Evolutionary conservation across 73 alveolate species (phyloP).

Genomic region (Urostyla sp.): DNA sequence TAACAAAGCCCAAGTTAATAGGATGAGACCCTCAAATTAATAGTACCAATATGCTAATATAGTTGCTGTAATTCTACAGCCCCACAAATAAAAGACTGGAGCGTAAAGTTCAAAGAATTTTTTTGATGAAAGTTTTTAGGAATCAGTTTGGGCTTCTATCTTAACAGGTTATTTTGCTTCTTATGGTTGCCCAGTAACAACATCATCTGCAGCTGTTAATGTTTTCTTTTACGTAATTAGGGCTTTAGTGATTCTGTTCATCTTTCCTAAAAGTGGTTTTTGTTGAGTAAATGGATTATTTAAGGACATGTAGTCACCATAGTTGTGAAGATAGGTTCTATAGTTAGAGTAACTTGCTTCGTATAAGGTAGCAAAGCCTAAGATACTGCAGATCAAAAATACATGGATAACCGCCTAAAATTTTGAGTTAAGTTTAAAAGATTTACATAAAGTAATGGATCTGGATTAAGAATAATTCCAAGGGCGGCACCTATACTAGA

Average conservation of each 20-base stretch:
- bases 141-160: neutral
- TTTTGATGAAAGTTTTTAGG: conserved; percentile 4
- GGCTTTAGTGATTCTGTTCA: too few relatives aligned
- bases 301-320: too few relatives aligned
- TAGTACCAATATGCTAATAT: conserved; percentile 28
- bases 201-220: neutral
- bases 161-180: neutral
- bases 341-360: neutral
- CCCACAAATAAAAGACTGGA: conserved; percentile 25
- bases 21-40: conserved; percentile 3
- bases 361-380: conserved; percentile 27
- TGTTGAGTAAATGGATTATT: too few relatives aligned
- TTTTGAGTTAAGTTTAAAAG: neutral
- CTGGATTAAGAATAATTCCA: conserved; percentile 9
- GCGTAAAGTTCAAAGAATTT: neutral
- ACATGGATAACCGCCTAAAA: conserved; percentile 30
- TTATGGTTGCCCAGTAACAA: neutral
- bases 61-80: conserved; percentile 1
- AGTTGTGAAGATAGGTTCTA: too few relatives aligned
- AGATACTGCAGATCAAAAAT: conserved; percentile 1
- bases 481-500: too few relatives aligned
- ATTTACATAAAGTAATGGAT: neutral
- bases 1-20: conserved; percentile 36
- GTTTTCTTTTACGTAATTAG: neutral
- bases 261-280: too few relatives aligned